Base-by-base conservation (phyloP, 306 rosid genomes). In the Pyrus communis region DNA sequence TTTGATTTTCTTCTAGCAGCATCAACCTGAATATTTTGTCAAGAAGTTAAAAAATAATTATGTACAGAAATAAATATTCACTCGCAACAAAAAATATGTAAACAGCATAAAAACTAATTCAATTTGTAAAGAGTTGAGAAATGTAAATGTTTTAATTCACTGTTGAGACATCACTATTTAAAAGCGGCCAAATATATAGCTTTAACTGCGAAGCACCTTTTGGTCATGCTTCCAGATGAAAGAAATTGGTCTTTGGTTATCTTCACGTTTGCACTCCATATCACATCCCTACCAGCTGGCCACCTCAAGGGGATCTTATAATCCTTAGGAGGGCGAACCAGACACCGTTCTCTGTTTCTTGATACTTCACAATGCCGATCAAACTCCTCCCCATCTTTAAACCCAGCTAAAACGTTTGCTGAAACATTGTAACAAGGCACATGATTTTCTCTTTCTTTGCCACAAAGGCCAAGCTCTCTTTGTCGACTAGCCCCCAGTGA, bases 171-270 rank as follows among this genome's bases (percentile, higher is more conserved):
- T 35, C 27, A 11, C 40, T 64, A 30, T 8, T 64, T 35, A 10
- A 66, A 21, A 21, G 27, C 18, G 3, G 43, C 21, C 10, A 70
- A 28, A 49, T 19, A 27, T 28, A 61, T 25, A 45, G 59, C 70
- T 40, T 17, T 12, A 74, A 62, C 31, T 7, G 31, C 17, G 22
- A 79, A 74, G 76, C 77, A 96, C 99, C 99, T 96, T 84, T 96
- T 96, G 81, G 99, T 96, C 93, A 93, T 90, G 88, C 96, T 96
- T 78, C 99, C 99, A 52, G 99, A 96, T 0, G 99, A 91, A 86
- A 96, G 98, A 85, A 93, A 93, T 76, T 96, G 99, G 69, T 96
- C 99, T 83, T 89, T 96, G 82, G 93, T 93, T 71, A 96, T 85
- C 93, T 93, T 96, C 82, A 96, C 98, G 70, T 96, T 96, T 57